Evolutionary conservation across 1,139 yeast species (phyloP), one percentile per base, ranked within the genome.

Genomic region (Sugiyamaella japonica): DNA sequence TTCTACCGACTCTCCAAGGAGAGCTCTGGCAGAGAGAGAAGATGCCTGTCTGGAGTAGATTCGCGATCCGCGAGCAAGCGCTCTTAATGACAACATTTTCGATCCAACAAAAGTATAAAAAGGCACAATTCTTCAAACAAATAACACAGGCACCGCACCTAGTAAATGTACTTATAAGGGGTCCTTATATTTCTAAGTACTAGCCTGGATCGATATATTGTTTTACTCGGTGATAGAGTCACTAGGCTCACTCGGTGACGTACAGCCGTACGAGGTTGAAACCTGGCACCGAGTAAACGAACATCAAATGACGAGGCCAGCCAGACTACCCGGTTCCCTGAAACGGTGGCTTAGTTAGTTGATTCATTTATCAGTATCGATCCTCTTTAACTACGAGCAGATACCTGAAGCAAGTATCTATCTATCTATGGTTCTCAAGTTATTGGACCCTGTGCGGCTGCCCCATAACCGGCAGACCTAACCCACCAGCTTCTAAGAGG

Each of bases 1-100:
- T 32, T 63, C 61, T 17, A 72, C 72, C 13, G 63, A 56, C 38
- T 63, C 62, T 10, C 64, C 61, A 20, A 65, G 58, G 43, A 60
- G 58, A 5, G 48, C 38, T 25, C 16, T 42, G 31, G 53, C 28
- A 23, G 45, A 43, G 8, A 47, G 29, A n/a, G 55, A 47, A 34
- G 36, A 34, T 34, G 45, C 52, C 16, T 42, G 40, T 36, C 52
- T 48, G 15, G 48, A 8, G 29, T 31, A 17, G 12, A 44, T 31
- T 17, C 48, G 48, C 17, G 48, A 44, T 23, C 48, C 48, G 17
- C 48, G 48, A 44, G 25, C 13, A 13, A 44, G 17, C 23, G 48
- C 12, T 44, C 48, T 44, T 16, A 44, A 32, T 32, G 48, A 44
- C 48, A 44, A 23, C 48, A 44, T 44, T 44, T 16, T 38, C 42